phyloP scores from a whole-genome alignment of 1,284 basidiomycete species.

The Athelia sp. region DNA sequence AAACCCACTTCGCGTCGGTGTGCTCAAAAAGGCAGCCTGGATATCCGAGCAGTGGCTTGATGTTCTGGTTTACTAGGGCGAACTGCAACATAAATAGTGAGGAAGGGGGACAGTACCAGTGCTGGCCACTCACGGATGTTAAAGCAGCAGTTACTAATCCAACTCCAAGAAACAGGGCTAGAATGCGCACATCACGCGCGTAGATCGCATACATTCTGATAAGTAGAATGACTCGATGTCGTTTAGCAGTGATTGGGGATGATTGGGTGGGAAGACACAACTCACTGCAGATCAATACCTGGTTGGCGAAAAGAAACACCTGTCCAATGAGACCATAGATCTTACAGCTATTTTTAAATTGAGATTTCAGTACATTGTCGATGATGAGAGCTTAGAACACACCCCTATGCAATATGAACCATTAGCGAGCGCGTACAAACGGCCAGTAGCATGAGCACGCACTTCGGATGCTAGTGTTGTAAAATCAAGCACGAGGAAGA shows the following conservation, averaged over 20 bases:
- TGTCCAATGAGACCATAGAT: slow-evolving; percentile 30
- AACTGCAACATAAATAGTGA: too few relatives aligned
- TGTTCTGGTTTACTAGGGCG: slow-evolving; percentile 22
- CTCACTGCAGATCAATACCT: slow-evolving; percentile 36
- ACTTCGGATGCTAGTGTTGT: background rate
- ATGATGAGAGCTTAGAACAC: too few relatives aligned
- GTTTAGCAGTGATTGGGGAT: background rate
- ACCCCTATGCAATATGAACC: too few relatives aligned
- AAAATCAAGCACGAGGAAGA: background rate
- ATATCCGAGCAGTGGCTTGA: slow-evolving; percentile 12
- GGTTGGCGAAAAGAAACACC: slow-evolving; percentile 31
- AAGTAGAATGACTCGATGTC: slow-evolving; percentile 29
- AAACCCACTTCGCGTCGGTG: slow-evolving; percentile 24
- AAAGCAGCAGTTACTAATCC: slow-evolving; percentile 20
- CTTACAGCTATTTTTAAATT: slow-evolving; percentile 21
- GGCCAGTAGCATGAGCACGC: background rate
- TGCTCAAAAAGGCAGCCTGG: slow-evolving; percentile 29
- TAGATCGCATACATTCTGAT: slow-evolving; percentile 37
- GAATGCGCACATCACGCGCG: slow-evolving; percentile 23
- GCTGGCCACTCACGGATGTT: slow-evolving; percentile 16
- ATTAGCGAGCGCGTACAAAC: too few relatives aligned
- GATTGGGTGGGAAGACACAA: background rate
- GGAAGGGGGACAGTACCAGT: too few relatives aligned
- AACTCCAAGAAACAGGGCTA: slow-evolving; percentile 22
- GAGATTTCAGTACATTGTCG: too few relatives aligned